A percentile compares a stretch with the other conserved stretches of the same genome.
Evolutionary conservation across 2,329 filamentous ascomycete genomes (phyloP).

Genomic region (Colletotrichum sp.): DNA sequence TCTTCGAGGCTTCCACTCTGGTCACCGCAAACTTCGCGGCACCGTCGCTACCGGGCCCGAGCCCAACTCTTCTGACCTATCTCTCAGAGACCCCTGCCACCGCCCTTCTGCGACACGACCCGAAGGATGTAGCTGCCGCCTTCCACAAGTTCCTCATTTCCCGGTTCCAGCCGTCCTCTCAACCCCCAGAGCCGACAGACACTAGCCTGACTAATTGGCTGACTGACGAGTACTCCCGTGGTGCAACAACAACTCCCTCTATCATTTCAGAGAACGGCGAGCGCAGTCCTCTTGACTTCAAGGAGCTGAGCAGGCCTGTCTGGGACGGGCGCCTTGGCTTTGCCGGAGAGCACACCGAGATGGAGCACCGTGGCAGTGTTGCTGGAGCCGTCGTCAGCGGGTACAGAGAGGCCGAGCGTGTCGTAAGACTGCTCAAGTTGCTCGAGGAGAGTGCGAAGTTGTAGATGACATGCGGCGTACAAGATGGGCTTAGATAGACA

Average conservation of each 20-base stretch:
- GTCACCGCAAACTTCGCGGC: constrained; percentile 15
- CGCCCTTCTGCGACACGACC: constrained; percentile 1
- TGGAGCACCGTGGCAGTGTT: constrained; percentile 19
- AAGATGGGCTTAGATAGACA: constrained; percentile 1
- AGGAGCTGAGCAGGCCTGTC: constrained; percentile 13
- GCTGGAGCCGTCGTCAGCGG: constrained; percentile 18
- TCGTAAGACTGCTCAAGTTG: constrained; percentile 11
- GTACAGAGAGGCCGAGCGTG: constrained; percentile 16
- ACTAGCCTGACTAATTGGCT: constrained; percentile 16
- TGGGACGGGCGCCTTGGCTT: constrained; percentile 17
- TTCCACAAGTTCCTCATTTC: constrained; percentile 15
- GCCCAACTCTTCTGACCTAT: constrained; percentile 17
- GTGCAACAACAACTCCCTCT: constrained; percentile 16
- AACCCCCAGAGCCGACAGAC: constrained; percentile 6
- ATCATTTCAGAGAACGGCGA: constrained; percentile 13
- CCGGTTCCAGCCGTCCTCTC: constrained; percentile 11
- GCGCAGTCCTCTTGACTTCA: constrained; percentile 19
- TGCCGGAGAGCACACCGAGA: constrained; percentile 19
- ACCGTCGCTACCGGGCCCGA: constrained; percentile 4
- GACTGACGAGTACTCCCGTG: constrained; percentile 16
- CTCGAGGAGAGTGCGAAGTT: constrained; percentile 10
- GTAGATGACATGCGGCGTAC: background rate
- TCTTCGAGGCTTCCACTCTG: constrained; percentile 16
- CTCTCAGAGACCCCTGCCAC: constrained; percentile 18
- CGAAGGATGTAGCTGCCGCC: constrained; percentile 9